Percentiles rank a stretch among this genome's conserved stretches.
phyloP scores from a whole-genome alignment of 163 green algal genomes.

The Coccomyxa subellipsoidea region DNA sequence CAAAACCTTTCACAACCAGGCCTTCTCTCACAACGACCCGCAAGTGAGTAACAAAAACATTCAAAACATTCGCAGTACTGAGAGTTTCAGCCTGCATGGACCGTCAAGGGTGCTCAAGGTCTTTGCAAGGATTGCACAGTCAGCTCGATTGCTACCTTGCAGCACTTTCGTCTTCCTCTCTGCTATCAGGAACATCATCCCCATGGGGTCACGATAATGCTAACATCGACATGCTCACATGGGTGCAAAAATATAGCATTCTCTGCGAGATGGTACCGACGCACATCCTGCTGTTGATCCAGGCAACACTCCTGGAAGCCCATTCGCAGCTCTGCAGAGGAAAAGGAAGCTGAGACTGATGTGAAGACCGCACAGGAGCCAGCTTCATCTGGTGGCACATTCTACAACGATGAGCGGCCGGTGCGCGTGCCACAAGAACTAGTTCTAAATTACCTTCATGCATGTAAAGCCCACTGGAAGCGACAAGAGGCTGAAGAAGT shows the following conservation, averaged over 20 bases:
- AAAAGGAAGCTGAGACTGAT: neutral
- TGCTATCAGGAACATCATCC: too few relatives aligned
- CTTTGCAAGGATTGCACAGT: neutral
- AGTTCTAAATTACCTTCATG: neutral
- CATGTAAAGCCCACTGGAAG: neutral
- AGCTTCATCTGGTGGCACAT: constrained; percentile 1
- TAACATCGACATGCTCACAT: too few relatives aligned
- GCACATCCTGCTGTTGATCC: too few relatives aligned
- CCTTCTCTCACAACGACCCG: neutral
- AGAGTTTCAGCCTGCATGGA: neutral
- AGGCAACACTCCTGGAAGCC: neutral
- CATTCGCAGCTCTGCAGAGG: neutral
- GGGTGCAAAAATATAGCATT: too few relatives aligned
- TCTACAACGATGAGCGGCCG: constrained; percentile 28
- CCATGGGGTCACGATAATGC: too few relatives aligned
- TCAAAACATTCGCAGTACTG: neutral
- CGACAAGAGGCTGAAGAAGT: neutral
- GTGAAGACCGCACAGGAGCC: neutral
- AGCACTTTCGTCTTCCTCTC: too few relatives aligned
- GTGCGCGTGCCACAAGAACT: neutral
- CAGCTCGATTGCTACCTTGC: neutral
- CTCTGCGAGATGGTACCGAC: too few relatives aligned
- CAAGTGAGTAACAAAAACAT: neutral
- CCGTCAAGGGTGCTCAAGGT: neutral
- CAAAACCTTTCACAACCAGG: neutral